A percentile compares a stretch with the other conserved stretches of the same genome.
Conservation (phyloP, 1,284 basidiomycete genomes). For the Ceratobasidium sp. region DNA sequence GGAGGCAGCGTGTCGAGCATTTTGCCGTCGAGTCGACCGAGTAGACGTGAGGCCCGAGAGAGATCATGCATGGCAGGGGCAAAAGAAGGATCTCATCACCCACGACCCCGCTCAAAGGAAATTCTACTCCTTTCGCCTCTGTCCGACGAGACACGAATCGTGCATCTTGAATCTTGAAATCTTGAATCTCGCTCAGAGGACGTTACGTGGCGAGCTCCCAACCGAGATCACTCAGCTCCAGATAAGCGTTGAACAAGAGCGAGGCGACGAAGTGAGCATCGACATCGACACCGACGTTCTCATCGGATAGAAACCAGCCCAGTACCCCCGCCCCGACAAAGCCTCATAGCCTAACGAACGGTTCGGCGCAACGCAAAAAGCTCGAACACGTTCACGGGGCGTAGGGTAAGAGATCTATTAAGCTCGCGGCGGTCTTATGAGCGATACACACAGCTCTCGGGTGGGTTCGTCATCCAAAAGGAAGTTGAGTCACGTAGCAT, state of each 20-base stretch:
- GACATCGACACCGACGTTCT: not conserved
- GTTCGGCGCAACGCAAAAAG: conserved; percentile 22
- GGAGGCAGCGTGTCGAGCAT: conserved; percentile 20
- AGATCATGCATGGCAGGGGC: not conserved
- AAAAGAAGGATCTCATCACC: conserved; percentile 12
- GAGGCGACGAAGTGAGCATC: conserved; percentile 1
- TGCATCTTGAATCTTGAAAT: not conserved
- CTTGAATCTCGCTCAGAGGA: no score
- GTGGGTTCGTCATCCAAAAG: conserved; percentile 12
- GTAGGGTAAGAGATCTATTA: conserved; percentile 5
- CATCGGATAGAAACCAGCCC: not conserved
- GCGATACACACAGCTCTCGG: not conserved
- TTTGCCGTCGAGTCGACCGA: conserved; percentile 14
- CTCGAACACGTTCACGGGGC: conserved; percentile 29
- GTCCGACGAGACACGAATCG: not conserved
- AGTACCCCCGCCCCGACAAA: no score
- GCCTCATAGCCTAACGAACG: not conserved
- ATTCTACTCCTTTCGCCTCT: not conserved
- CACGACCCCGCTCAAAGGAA: not conserved
- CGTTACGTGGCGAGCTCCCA: conserved; percentile 14
- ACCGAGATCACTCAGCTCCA: conserved; percentile 2
- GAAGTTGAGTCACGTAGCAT: conserved; percentile 24
- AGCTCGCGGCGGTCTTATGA: conserved; percentile 13
- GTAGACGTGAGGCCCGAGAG: conserved; percentile 1
- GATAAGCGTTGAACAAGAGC: conserved; percentile 10